These are phyloP conservation scores for Scedosporium boydii DNA, from an alignment of 2,329 filamentous ascomycete genomes.

Conservation along the genomic window DNA sequence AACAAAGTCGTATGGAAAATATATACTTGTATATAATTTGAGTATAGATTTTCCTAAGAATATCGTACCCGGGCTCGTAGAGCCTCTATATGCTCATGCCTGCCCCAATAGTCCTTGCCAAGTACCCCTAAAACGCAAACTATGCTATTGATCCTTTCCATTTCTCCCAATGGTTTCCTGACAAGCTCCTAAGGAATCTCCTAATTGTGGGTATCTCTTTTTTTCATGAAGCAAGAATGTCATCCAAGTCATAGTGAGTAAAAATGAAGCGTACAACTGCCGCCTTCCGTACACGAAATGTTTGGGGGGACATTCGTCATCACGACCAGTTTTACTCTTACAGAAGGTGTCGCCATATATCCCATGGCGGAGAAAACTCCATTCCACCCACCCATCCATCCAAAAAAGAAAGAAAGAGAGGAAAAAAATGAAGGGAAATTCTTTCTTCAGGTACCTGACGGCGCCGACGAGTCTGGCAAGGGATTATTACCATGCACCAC, in stretches of 20 bases:
- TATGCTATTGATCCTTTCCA: neutral
- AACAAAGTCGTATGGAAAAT: no score
- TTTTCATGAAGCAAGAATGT: neutral
- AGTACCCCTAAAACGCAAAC: neutral
- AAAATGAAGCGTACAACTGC: neutral
- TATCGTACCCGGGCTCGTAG: no score
- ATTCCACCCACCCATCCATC: neutral
- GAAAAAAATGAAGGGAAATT: neutral
- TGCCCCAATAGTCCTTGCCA: neutral
- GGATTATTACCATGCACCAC: conserved; percentile 31
- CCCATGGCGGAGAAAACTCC: neutral
- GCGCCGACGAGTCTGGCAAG: neutral
- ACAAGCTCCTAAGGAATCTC: neutral
- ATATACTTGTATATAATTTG: no score
- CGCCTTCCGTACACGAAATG: no score
- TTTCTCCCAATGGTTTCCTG: neutral
- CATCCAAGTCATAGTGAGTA: neutral
- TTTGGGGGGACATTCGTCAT: no score
- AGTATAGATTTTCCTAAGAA: no score
- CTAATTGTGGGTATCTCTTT: neutral
- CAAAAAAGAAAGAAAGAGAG: neutral
- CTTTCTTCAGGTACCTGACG: neutral
- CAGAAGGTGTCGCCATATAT: no score
- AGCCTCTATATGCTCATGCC: no score
- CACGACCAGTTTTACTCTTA: no score